Base-by-base conservation (phyloP, 2,329 filamentous ascomycete species). In the Xylariomycetidae sp. region DNA sequence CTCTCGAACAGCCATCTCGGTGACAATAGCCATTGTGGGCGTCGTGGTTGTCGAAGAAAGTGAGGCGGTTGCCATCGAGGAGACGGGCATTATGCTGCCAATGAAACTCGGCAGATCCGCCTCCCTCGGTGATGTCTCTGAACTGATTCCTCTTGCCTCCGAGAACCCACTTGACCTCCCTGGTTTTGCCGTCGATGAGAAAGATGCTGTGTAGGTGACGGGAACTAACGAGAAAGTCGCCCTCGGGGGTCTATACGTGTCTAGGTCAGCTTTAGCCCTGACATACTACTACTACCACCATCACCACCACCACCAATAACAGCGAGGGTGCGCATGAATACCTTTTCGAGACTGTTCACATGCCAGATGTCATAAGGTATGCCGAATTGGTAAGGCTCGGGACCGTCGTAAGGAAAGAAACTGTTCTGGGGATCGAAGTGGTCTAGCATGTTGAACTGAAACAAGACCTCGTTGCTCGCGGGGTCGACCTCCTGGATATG, bases 41-140 rank as follows among this genome's bases (percentile, higher is more conserved):
- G 8, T 30, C 27, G 30, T 41, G 39, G 16, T 41, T 41, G 31
- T 39, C 39, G 30, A 39, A 41, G 4, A 41, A 25, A 11, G 33
- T 31, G 14, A 41, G 36, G 25, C 39, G 33, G 14, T 36, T 34
- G 18, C 23, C 13, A 2, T 29, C 36, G 2, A 31, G 31, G 12
- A 41, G 29, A 14, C 31, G 39, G 15, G 39, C 39, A 16, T 41
- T 39, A 25, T 41, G 39, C 33, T 41, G 39, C 39, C 39, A 41
- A 25, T 36, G 39, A 25, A 39, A 41, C 3, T 19, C 25, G 7
- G 27, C 39, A 12, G 31, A 30, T 11, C 18, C n/a, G 10, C 11
- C 27, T 6, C 26, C 27, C n/a, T 19, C 19, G 9, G 36, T 36
- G 22, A 41, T 27, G 27, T 41, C 39, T 8, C 16, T 33, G 27